These are phyloP conservation scores for Penicillium hesseltinei DNA, from an alignment of 2,329 filamentous ascomycete genomes.

Conservation along the genomic window DNA sequence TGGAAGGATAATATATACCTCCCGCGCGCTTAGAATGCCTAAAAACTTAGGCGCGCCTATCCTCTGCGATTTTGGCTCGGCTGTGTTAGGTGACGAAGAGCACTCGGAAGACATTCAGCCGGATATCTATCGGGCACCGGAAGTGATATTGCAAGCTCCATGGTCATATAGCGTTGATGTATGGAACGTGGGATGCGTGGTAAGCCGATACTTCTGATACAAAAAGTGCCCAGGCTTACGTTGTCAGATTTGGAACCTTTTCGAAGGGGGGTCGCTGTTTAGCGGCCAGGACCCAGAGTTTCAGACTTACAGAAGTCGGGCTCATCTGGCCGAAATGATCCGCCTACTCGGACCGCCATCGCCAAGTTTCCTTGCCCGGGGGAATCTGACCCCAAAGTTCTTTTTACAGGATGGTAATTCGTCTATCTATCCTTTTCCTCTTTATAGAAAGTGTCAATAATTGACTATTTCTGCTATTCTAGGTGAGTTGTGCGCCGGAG, in stretches of 20 bases:
- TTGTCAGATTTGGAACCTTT: constrained; percentile 51
- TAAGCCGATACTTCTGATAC: constrained; percentile 21
- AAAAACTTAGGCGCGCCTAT: constrained; percentile 34
- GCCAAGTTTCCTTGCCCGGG: constrained; percentile 32
- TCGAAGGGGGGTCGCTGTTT: constrained; percentile 49
- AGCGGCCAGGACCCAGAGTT: constrained; percentile 41
- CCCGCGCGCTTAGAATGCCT: constrained; percentile 40
- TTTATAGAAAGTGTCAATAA: not conserved
- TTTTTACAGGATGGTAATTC: constrained; percentile 39
- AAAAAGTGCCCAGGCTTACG: not conserved
- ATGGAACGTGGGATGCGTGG: constrained; percentile 55
- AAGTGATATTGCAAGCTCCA: constrained; percentile 49
- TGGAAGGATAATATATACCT: constrained; percentile 45
- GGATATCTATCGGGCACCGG: constrained; percentile 38
- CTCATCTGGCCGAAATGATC: constrained; percentile 52
- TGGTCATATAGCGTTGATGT: constrained; percentile 53
- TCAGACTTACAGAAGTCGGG: constrained; percentile 43
- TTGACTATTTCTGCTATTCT: constrained; percentile 3
- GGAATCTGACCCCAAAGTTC: constrained; percentile 37
- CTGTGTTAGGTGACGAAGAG: constrained; percentile 36
- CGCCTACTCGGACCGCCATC: constrained; percentile 47
- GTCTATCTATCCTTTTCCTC: not conserved
- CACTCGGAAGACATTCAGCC: constrained; percentile 34
- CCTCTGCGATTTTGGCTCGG: constrained; percentile 53
- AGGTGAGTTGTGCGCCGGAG: constrained; percentile 30